Evolutionary conservation across 768 basidiomycete species (phyloP).

Genomic region (Leucosporidium creatinivorum): DNA sequence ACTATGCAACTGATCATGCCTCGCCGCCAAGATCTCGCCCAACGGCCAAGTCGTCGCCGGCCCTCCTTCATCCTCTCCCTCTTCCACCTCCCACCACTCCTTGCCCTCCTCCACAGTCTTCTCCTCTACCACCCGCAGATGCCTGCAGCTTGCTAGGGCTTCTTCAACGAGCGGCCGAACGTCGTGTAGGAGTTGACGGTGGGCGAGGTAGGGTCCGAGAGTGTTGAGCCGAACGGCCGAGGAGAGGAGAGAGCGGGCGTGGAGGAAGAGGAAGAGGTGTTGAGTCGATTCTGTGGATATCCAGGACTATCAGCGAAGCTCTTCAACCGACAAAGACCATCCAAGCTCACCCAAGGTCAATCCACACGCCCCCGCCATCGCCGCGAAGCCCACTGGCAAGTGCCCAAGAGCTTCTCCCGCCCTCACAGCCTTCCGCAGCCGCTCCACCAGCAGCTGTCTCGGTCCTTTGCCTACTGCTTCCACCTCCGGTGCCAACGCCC

Average conservation of each 20-base stretch:
- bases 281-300: slow-evolving; percentile 61
- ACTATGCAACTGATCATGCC: slow-evolving; percentile 93
- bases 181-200: slow-evolving; percentile 72
- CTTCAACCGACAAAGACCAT: neutral
- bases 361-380: slow-evolving; percentile 68
- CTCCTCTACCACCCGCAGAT: neutral
- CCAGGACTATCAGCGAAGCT: neutral
- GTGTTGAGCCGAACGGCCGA: slow-evolving; percentile 86
- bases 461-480: neutral
- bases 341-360: slow-evolving; percentile 7
- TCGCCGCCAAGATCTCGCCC: slow-evolving; percentile 78
- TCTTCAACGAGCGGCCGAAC: slow-evolving; percentile 60
- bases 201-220: slow-evolving; percentile 85
- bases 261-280: slow-evolving; percentile 86
- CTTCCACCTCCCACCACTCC: slow-evolving; percentile 24
- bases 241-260: slow-evolving; percentile 79
- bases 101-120: neutral
- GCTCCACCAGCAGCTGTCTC: slow-evolving; percentile 1
- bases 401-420: slow-evolving; percentile 65
- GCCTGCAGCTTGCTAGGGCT: slow-evolving; percentile 41
- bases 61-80: slow-evolving; percentile 45
- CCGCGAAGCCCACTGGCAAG: slow-evolving; percentile 83
- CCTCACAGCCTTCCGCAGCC: neutral
- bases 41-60: slow-evolving; percentile 93
- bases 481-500: slow-evolving; percentile 61